Conservation (phyloP, 192 early-diverging fungal genomes). For the Coemansia biformis region DNA sequence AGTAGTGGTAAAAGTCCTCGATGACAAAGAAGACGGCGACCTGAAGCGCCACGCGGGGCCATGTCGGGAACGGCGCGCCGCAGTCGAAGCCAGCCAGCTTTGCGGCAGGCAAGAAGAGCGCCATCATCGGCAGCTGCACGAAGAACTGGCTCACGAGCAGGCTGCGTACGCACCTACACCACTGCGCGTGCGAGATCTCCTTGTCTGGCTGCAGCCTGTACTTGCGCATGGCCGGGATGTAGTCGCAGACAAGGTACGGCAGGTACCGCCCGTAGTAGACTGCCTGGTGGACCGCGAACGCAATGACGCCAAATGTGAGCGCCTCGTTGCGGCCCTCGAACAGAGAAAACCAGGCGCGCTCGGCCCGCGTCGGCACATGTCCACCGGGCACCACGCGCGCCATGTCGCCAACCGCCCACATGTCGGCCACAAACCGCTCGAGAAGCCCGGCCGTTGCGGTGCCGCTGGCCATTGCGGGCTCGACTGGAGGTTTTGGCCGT, state of each 20-base stretch:
- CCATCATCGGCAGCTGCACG: constrained; percentile 64
- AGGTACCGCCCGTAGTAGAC: constrained; percentile 84
- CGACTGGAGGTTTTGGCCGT: no score
- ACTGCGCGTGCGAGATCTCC: constrained; percentile 50
- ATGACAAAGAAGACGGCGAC: constrained; percentile 57
- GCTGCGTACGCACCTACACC: constrained; percentile 56
- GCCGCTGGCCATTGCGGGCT: constrained; percentile 7
- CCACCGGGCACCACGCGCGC: constrained; percentile 7
- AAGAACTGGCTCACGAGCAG: constrained; percentile 61
- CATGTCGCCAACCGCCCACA: constrained; percentile 19
- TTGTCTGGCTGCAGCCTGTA: constrained; percentile 71
- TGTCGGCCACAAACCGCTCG: constrained; percentile 19
- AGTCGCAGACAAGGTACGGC: constrained; percentile 77
- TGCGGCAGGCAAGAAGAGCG: constrained; percentile 59
- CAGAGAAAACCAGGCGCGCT: constrained; percentile 58
- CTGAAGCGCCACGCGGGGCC: constrained; percentile 46
- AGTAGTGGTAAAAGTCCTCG: constrained; percentile 72
- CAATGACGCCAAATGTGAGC: constrained; percentile 61
- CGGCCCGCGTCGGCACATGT: constrained; percentile 40
- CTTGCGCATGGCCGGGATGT: constrained; percentile 66
- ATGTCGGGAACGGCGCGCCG: constrained; percentile 61
- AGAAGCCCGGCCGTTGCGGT: constrained; percentile 17
- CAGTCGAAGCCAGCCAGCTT: constrained; percentile 60
- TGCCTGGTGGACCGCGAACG: constrained; percentile 83
- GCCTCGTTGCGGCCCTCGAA: constrained; percentile 65